Evolutionary conservation across 768 basidiomycete genomes (phyloP), one percentile per base, ranked within the genome.

Genomic region (Auricularia sp.): DNA sequence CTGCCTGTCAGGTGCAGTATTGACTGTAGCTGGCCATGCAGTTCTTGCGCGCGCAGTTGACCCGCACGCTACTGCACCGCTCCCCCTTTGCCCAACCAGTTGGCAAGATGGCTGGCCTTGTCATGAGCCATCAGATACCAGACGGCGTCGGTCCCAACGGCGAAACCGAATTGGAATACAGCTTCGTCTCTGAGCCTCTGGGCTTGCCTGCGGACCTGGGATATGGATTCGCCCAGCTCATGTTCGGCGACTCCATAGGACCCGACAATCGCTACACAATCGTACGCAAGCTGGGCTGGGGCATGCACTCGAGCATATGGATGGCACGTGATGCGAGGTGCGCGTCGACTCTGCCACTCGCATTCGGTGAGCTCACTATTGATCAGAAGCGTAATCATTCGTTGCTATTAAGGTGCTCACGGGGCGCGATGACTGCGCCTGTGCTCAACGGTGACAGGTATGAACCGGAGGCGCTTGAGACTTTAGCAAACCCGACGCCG

Each of bases 211-310:
- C 62, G 8, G 42, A 63, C 43, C 42, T 47, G 6, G 62, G 62
- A 3, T 51, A 47, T 63, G 62, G 62, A 12, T 63, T 21, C 23
- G 10, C 36, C 1, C 36, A 62, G 61, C 18, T 65, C 23, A 43
- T 44, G 36, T 65, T 65, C 39, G 21, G 21, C 0, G 42, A 65
- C 1, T 29, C 47, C 5, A 35, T 65, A 29, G 63, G 66, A 23
- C 58, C 64, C 21, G 47, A 44, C 4, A 21, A 56, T 2, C 64
- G 66, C 16, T 68, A 68, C 23, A 64, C 39, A 12, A 64, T 68
- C 56, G 43, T 62, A 14, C 58, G 67, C 12, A 68, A 68, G 47
- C 65, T 66, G 11, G 67, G 67, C 11, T 68, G 65, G 65, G 67
- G 67, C 12, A 64, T 64, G 66, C 35, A 61, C 23, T 62, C 66